A percentile compares a stretch with the other conserved stretches of the same genome.
Evolutionary conservation across 805 yeast species (phyloP).

Genomic region (Yarrowia osloensis): DNA sequence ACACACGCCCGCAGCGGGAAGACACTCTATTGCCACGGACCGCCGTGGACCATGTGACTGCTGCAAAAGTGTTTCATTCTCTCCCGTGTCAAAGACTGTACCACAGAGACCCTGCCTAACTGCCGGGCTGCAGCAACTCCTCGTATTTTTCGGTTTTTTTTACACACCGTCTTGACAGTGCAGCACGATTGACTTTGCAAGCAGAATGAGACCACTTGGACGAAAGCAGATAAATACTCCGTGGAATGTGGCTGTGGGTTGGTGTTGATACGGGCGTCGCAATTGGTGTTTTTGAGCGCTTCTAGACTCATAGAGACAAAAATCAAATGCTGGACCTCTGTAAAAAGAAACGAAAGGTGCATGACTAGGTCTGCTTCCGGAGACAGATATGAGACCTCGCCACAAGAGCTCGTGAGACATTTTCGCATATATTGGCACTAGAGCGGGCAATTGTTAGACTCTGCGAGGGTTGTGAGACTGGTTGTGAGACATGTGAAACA

Average conservation of each 20-base stretch:
- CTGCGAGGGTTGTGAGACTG: background rate
- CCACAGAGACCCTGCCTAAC: constrained; percentile 6
- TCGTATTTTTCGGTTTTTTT: background rate
- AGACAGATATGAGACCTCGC: background rate
- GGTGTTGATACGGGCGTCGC: no score
- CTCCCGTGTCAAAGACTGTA: background rate
- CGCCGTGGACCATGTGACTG: background rate
- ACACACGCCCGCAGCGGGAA: no score
- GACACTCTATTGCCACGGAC: background rate
- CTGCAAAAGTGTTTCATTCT: constrained; percentile 5
- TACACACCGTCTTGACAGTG: background rate
- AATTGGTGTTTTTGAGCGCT: no score
- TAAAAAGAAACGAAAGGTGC: background rate
- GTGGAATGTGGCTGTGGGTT: background rate
- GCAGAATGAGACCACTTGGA: background rate
- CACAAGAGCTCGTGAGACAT: background rate
- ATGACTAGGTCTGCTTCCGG: background rate
- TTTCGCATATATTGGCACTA: background rate
- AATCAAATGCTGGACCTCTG: background rate
- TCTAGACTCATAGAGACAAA: no score
- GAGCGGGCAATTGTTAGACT: no score
- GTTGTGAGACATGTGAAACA: background rate
- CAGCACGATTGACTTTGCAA: background rate
- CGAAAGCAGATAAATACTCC: background rate
- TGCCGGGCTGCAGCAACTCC: background rate